Percentiles rank a stretch among this genome's conserved stretches.
Evolutionary conservation across 148 eudicot species (phyloP).

Genomic region (Chenopodium album): DNA sequence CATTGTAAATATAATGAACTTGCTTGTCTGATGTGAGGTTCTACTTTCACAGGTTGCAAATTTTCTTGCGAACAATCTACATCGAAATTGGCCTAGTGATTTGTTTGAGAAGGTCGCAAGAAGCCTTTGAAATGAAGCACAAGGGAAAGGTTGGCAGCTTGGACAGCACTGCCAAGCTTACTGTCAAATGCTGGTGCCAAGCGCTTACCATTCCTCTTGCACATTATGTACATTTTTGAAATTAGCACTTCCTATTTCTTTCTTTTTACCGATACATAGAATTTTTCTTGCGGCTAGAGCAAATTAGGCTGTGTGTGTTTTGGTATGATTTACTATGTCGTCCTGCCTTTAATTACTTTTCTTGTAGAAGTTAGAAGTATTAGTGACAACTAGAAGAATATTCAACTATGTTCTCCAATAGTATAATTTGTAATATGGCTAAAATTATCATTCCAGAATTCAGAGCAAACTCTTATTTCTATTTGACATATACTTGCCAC

Average conservation of each 20-base stretch:
- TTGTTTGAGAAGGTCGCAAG: conserved; percentile 79
- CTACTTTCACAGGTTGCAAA: conserved; percentile 69
- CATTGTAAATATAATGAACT: neutral
- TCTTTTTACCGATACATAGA: neutral
- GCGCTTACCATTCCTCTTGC: neutral
- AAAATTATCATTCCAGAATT: no score
- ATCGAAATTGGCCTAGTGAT: conserved; percentile 91
- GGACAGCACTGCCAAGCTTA: neutral
- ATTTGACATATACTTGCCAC: no score
- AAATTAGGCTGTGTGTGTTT: neutral
- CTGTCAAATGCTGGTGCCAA: neutral
- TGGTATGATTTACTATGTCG: neutral
- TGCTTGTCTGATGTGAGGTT: conserved; percentile 1
- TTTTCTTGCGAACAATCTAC: conserved; percentile 82
- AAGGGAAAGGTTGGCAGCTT: neutral
- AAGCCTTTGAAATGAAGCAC: conserved; percentile 50
- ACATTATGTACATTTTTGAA: conserved; percentile 25
- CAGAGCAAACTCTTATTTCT: no score
- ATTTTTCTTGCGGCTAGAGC: neutral
- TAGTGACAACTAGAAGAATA: no score
- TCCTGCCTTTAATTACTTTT: neutral
- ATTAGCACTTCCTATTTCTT: neutral
- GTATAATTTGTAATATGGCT: no score
- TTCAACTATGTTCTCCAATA: no score
- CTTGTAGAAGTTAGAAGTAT: neutral